Evolutionary conservation across 768 basidiomycete species (phyloP), one percentile per base, ranked within the genome.

Genomic region (Mycena olivaceomarginata): DNA sequence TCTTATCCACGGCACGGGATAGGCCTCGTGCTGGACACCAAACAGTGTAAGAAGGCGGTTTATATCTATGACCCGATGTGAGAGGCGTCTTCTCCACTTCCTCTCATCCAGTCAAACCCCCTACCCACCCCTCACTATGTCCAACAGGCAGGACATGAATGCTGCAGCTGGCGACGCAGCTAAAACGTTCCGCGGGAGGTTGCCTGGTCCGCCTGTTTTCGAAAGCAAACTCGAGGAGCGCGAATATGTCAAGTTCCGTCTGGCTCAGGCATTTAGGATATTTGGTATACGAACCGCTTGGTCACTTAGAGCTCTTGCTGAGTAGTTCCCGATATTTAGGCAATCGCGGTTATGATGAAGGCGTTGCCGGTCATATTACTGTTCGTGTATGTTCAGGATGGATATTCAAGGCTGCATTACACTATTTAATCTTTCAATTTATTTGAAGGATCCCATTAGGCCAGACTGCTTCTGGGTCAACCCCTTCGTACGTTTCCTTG

Each of bases 321-420:
- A 25, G 53, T 7, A 16, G 51, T 11, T 12, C 37, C 51, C 41
- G 15, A 45, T 45, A 45, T 45, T 5, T 22, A 67, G 85, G 85
- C 2, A 85, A 88, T 67, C 80, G 86, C 40, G 90, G 89, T 20
- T 90, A 87, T 72, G 88, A 87, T 62, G 89, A 90, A 77, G 90
- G 89, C 43, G 83, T 88, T 41, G 88, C 89, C 18, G 90, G 90
- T 0, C 89, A 91, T 77, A 90, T 91, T 76, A 90, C 90, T 39
- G 87, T 90, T 43, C 86, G 89, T 40, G 86, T 66, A 40, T 20
- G 74, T 75, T 20, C 12, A 7, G 7, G 13, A 18, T 8, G 25
- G 53, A 56, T 16, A 57, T 12, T 46, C 20, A 12, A n/a, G 31
- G 39, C 15, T 16, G 3, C 11, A 31, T 13, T 18, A 31, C 62